Conservation (phyloP, 306 rosid species). For the Geum urbanum region DNA sequence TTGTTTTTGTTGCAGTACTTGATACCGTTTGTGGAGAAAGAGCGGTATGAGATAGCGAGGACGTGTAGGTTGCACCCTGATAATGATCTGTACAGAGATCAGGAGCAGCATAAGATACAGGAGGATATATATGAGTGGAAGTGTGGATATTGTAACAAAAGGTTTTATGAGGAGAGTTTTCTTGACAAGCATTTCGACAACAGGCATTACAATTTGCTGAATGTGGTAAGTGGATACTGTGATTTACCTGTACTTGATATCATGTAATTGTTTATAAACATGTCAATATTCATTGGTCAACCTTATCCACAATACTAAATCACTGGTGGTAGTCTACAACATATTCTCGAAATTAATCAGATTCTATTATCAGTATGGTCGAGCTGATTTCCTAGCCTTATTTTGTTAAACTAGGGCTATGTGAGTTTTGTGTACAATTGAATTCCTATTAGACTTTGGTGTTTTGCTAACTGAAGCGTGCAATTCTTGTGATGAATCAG, state of each 20-base stretch:
- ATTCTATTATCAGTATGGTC: background rate
- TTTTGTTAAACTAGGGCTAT: background rate
- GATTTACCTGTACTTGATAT: background rate
- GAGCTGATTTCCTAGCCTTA: background rate
- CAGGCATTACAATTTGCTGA: constrained; percentile 61
- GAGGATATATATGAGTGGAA: constrained; percentile 73
- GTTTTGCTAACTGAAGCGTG: constrained; percentile 10
- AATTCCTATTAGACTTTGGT: background rate
- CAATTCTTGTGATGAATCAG: constrained; percentile 37
- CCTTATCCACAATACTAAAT: background rate
- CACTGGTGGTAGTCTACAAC: background rate
- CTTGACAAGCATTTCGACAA: constrained; percentile 74
- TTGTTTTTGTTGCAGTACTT: constrained; percentile 57
- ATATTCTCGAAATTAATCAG: background rate
- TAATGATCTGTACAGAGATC: constrained; percentile 78
- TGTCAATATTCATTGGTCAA: background rate
- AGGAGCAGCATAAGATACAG: constrained; percentile 76
- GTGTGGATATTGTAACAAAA: constrained; percentile 92
- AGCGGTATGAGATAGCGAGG: constrained; percentile 51
- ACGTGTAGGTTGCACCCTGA: constrained; percentile 71
- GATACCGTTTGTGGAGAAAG: constrained; percentile 72
- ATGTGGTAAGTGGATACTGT: constrained; percentile 40
- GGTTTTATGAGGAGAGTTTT: constrained; percentile 72
- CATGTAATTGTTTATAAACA: background rate
- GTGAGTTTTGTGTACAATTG: background rate